These are phyloP conservation scores for Dothideomycetes sp. DNA, from an alignment of 2,329 filamentous ascomycete species.

Conservation along the genomic window DNA sequence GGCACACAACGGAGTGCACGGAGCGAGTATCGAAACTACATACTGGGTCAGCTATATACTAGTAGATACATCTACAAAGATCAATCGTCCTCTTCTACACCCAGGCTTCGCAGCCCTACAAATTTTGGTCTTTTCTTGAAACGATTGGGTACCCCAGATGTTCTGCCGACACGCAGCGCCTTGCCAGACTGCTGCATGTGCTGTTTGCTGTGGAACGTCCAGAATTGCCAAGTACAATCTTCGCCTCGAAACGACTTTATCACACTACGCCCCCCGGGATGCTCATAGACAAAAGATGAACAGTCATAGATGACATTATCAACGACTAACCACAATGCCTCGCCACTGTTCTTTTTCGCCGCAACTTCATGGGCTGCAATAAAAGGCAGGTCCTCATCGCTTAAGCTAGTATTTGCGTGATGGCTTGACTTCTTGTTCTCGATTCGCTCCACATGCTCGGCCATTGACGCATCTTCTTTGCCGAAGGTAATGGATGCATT, in stretches of 20 bases:
- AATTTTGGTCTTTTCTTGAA: constrained; percentile 12
- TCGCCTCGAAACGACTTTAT: constrained; percentile 20
- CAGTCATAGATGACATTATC: constrained; percentile 22
- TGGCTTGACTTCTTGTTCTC: too few species aligned
- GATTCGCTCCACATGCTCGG: too few species aligned
- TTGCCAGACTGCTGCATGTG: constrained; percentile 13
- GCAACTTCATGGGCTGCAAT: too few species aligned
- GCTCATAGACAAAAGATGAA: constrained; percentile 16
- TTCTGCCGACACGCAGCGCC: constrained; percentile 14
- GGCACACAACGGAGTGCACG: neutral
- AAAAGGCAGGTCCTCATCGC: too few species aligned
- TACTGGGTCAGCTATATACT: too few species aligned
- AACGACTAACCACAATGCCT: constrained; percentile 22
- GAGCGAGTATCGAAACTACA: too few species aligned
- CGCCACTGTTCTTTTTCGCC: too few species aligned
- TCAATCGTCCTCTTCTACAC: too few species aligned
- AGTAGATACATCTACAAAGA: too few species aligned
- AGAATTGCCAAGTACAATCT: constrained; percentile 25
- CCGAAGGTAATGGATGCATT: too few species aligned
- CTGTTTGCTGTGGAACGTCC: constrained; percentile 18
- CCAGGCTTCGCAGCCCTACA: constrained; percentile 9
- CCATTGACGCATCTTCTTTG: too few species aligned
- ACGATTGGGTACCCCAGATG: constrained; percentile 13
- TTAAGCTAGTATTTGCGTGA: too few species aligned
- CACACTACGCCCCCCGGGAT: constrained; percentile 20